Conservation (phyloP, 768 basidiomycete genomes). For the Tylopilus intermedius region DNA sequence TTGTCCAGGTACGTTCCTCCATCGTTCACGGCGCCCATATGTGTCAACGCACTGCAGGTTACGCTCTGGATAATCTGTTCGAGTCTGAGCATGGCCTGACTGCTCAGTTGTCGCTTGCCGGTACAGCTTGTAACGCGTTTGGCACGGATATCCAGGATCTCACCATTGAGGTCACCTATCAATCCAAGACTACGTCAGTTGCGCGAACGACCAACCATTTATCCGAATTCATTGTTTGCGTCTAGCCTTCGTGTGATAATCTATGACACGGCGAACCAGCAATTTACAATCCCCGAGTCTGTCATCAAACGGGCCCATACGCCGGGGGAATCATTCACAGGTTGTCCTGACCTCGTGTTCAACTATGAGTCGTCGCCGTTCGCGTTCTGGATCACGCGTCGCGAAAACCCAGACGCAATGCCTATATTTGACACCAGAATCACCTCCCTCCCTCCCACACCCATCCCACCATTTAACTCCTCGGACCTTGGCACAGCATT, state of each 20-base stretch:
- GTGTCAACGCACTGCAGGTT: conserved; percentile 39
- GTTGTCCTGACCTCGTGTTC: conserved; percentile 61
- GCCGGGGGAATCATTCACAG: conserved; percentile 31
- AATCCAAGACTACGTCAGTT: conserved; percentile 46
- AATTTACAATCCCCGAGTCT: conserved; percentile 62
- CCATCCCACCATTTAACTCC: conserved; percentile 49
- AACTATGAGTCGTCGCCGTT: conserved; percentile 63
- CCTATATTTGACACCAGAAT: conserved; percentile 71
- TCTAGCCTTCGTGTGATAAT: conserved; percentile 66
- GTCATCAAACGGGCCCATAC: conserved; percentile 41
- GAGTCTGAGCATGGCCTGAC: conserved; percentile 46
- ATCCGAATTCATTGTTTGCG: neutral
- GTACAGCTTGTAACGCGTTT: conserved; percentile 59
- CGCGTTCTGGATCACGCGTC: conserved; percentile 76
- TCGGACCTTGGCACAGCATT: conserved; percentile 51
- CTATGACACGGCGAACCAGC: conserved; percentile 52
- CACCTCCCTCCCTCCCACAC: conserved; percentile 54
- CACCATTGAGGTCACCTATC: conserved; percentile 62
- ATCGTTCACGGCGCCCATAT: neutral
- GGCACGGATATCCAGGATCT: conserved; percentile 55
- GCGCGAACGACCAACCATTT: neutral
- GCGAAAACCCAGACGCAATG: conserved; percentile 45
- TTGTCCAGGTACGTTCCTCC: conserved; percentile 27
- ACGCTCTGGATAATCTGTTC: conserved; percentile 44
- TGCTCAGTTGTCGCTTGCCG: conserved; percentile 51